A percentile compares a stretch with the other conserved stretches of the same genome.
Evolutionary conservation across 495 filamentous ascomycete genomes (phyloP).

Genomic region (Aspergillus incahuasiensis): DNA sequence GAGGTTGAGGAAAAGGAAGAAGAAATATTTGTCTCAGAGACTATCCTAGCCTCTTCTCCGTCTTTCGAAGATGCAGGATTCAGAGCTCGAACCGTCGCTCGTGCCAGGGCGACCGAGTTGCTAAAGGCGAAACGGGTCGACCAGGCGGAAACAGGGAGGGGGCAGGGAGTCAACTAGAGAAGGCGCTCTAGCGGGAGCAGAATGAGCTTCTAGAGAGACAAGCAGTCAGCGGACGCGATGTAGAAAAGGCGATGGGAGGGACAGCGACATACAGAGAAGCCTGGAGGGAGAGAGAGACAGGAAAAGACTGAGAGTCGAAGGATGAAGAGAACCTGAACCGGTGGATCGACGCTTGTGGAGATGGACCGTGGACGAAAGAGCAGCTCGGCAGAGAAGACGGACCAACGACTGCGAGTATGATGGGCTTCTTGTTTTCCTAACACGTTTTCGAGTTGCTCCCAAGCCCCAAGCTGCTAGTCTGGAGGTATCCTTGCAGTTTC

Average conservation of each 20-base stretch:
- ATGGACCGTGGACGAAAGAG: neutral
- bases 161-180: conserved; percentile 2
- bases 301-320: conserved; percentile 6
- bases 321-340: conserved; percentile 4
- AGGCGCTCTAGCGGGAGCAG: conserved; percentile 1
- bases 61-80: neutral
- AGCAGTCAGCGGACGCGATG: neutral
- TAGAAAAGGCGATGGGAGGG: neutral
- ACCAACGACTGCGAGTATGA: neutral
- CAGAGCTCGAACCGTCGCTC: neutral
- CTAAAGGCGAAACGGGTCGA: neutral
- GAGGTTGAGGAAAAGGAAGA: neutral
- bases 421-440: neutral
- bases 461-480: neutral
- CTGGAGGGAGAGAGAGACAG: neutral
- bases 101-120: neutral
- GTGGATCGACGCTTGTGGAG: conserved; percentile 4
- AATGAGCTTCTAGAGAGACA: neutral
- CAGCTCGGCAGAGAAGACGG: conserved; percentile 1
- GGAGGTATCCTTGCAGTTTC: neutral
- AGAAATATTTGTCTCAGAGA: neutral
- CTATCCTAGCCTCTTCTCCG: neutral
- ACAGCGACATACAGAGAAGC: neutral
- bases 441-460: neutral
- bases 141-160: neutral